These are phyloP conservation scores for Salix viminalis DNA, from an alignment of 345 rosid genomes.

Conservation along the genomic window DNA sequence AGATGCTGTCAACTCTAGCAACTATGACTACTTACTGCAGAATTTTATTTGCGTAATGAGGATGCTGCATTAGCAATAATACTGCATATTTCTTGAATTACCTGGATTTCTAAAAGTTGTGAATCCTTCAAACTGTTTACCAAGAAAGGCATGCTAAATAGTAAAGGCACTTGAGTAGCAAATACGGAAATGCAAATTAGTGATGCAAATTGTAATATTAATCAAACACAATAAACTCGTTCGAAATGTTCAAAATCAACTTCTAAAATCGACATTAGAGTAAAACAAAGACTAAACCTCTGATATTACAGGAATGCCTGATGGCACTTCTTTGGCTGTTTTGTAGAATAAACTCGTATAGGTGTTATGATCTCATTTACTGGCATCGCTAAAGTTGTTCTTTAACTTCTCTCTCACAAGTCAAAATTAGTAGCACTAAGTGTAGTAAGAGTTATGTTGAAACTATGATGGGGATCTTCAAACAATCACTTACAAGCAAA, in stretches of 20 bases:
- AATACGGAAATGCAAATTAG: not conserved
- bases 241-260: not conserved
- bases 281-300: not conserved
- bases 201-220: no score
- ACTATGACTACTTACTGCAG: not conserved
- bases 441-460: no score
- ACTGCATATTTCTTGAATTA: not conserved
- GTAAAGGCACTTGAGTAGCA: not conserved
- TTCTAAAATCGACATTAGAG: not conserved
- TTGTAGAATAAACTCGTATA: not conserved
- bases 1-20: not conserved
- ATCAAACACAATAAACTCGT: not conserved
- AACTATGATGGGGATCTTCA: not conserved
- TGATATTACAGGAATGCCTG: not conserved
- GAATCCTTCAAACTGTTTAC: not conserved
- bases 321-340: not conserved
- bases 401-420: no score
- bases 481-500: not conserved
- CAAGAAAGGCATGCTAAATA: not conserved
- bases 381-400: not conserved
- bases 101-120: not conserved
- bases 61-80: not conserved
- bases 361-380: not conserved
- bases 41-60: not conserved
- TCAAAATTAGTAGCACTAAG: no score